Evolutionary conservation across 2,329 filamentous ascomycete species (phyloP).

Genomic region (Pyrenochaeta sp.): DNA sequence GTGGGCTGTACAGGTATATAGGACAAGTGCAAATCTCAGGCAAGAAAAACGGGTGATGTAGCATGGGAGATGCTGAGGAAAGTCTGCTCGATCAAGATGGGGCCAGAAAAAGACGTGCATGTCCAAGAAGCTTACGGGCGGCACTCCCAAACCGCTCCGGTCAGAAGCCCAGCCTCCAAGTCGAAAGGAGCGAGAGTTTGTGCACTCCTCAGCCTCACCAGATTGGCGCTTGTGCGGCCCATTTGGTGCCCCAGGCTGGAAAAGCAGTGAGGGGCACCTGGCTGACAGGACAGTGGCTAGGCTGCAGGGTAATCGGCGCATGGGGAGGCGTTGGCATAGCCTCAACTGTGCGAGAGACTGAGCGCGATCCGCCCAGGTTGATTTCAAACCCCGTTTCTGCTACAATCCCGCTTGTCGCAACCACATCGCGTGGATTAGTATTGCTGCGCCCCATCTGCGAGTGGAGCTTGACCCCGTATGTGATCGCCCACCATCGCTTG

Average conservation of each 20-base stretch:
- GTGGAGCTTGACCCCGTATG: slow-evolving; percentile 26
- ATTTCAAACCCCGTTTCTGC: slow-evolving; percentile 26
- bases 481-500: slow-evolving; percentile 23
- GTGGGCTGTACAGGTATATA: slow-evolving; percentile 26
- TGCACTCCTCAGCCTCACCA: slow-evolving; percentile 32
- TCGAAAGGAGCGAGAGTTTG: slow-evolving; percentile 13
- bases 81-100: slow-evolving; percentile 8
- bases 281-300: slow-evolving; percentile 30
- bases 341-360: slow-evolving; percentile 23
- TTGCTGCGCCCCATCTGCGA: slow-evolving; percentile 32
- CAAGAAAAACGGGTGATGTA: slow-evolving; percentile 24
- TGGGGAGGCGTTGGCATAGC: slow-evolving; percentile 34
- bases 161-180: slow-evolving; percentile 23
- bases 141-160: slow-evolving; percentile 22
- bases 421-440: slow-evolving; percentile 18
- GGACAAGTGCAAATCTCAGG: slow-evolving; percentile 18
- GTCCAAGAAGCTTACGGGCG: slow-evolving; percentile 13
- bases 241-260: slow-evolving; percentile 31
- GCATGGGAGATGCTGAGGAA: slow-evolving; percentile 18
- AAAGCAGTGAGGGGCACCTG: slow-evolving; percentile 25
- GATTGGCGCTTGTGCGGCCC: slow-evolving; percentile 14
- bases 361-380: slow-evolving; percentile 18
- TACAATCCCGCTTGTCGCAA: slow-evolving; percentile 30
- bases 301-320: slow-evolving; percentile 21
- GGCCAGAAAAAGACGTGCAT: slow-evolving; percentile 21